Evolutionary conservation across 352 stramenopile genomes (phyloP), one percentile per base, ranked within the genome.

Genomic region (Pythium rishiriense): DNA sequence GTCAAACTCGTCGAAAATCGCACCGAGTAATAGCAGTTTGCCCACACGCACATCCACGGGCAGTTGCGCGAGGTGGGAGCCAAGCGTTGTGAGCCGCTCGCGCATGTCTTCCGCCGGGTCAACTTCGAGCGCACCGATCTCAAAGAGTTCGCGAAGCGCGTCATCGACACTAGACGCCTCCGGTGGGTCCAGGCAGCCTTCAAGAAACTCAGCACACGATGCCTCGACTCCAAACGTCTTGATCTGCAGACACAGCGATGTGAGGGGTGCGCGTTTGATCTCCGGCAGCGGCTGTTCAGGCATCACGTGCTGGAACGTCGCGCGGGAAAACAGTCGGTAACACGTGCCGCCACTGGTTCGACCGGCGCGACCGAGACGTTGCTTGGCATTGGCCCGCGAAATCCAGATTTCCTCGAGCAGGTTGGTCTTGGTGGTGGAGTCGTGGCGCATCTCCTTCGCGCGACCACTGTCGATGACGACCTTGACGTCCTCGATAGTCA

Each of bases 381-480:
- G 87, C 66, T 97, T 97, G 15, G 93, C 88, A 66, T 91, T 98
- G 28, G 96, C 94, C 68, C 91, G 85, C 3, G 95, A 93, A 26
- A 94, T 89, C 78, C 87, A 92, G 54, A 96, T 95, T 57, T 97
- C 91, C 28, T 92, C 81, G 3, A 93, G 68, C 25, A 98, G 70
- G 60, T 98, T 96, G 3, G 90, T 97, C 17, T 94, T 90, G 46
- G 78, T 76, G 26, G 93, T 86, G 14, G 83, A 73, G 49, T 95
- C 72, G 62, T 93, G 83, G 12, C 80, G 77, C 81, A 93, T 93
- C 62, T 96, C 82, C 63, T 97, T 99, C 24, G 97, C 93, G 50
- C 97, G 90, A 6, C 98, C 97, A 29, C 79, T 91, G 80, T 99
- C 98, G 55, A 99, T 94, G 2, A 99, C 97, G 68, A 91, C 73